phyloP scores from a whole-genome alignment of 371 early-diverging fungal species.

The Apophysomyces variabilis region DNA sequence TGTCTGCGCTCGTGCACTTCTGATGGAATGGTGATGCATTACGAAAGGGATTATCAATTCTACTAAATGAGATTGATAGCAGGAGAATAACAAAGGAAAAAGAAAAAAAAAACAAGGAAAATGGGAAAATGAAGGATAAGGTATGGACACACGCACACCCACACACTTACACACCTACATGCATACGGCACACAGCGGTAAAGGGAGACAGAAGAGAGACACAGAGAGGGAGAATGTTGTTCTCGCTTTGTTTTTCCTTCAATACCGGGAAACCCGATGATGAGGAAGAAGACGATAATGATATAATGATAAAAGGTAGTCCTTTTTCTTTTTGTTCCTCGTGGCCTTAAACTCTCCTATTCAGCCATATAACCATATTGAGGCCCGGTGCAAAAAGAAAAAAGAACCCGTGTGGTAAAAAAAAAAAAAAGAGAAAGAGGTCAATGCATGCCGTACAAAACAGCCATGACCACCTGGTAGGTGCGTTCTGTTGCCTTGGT shows the following conservation, averaged over 20 bases:
- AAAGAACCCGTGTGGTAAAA: not conserved
- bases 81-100: conserved; percentile 8
- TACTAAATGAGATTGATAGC: not conserved
- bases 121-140: no score
- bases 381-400: not conserved
- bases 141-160: no score
- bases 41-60: not conserved
- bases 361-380: not conserved
- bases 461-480: conserved; percentile 9
- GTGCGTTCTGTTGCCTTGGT: no score
- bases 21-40: conserved; percentile 6
- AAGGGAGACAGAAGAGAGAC: no score
- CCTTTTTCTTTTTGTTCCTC: no score
- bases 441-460: conserved; percentile 10
- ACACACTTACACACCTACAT: no score
- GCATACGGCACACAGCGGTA: no score
- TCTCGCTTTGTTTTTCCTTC: no score
- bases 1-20: conserved; percentile 30
- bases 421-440: not conserved
- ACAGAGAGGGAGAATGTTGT: no score
- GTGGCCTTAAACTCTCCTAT: not conserved
- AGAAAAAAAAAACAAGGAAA: not conserved
- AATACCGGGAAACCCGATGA: no score
- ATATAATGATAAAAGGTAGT: no score
- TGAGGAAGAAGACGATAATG: no score